phyloP scores from a whole-genome alignment of 2,329 filamentous ascomycete species.

The Trichothecium roseum region DNA sequence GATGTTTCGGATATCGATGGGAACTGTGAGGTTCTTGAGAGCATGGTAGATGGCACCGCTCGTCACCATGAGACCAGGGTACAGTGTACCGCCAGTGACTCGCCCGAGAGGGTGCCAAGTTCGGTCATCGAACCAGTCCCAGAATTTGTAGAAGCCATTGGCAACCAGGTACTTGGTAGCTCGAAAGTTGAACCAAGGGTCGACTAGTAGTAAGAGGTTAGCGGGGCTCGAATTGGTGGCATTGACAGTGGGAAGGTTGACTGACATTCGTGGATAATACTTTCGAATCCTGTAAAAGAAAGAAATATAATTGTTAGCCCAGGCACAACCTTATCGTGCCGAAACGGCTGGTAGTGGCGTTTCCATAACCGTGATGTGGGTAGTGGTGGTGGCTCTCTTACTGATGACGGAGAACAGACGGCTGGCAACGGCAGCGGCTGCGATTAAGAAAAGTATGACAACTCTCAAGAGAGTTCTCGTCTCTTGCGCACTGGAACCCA shows the following conservation, averaged over 20 bases:
- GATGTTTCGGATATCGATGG: conserved; percentile 97
- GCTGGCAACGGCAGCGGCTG: conserved; percentile 81
- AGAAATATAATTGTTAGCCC: conserved; percentile 4
- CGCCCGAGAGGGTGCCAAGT: conserved; percentile 99
- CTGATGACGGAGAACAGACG: conserved; percentile 97
- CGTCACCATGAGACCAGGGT: conserved; percentile 97
- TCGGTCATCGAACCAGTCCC: conserved; percentile 99
- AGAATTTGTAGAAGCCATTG: conserved; percentile 97
- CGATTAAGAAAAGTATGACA: conserved; percentile 84
- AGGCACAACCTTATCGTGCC: background rate
- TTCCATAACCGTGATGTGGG: background rate
- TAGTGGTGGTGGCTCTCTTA: conserved; percentile 36
- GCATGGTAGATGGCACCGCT: conserved; percentile 94
- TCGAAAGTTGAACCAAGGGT: conserved; percentile 99
- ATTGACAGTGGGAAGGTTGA: conserved; percentile 15
- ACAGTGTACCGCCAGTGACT: conserved; percentile 97
- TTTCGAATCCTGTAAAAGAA: conserved; percentile 67
- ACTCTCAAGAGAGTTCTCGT: conserved; percentile 78
- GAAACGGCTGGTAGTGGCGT: background rate
- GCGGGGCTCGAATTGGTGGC: conserved; percentile 7
- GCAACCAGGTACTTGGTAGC: conserved; percentile 96
- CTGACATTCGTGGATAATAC: conserved; percentile 99
- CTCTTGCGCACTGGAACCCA: conserved; percentile 53
- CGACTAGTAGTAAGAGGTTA: conserved; percentile 57
- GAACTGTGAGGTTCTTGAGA: conserved; percentile 78